A percentile compares a stretch with the other conserved stretches of the same genome.
Evolutionary conservation across 148 eudicot genomes (phyloP).

Genomic region (Fallopia convolvulus): DNA sequence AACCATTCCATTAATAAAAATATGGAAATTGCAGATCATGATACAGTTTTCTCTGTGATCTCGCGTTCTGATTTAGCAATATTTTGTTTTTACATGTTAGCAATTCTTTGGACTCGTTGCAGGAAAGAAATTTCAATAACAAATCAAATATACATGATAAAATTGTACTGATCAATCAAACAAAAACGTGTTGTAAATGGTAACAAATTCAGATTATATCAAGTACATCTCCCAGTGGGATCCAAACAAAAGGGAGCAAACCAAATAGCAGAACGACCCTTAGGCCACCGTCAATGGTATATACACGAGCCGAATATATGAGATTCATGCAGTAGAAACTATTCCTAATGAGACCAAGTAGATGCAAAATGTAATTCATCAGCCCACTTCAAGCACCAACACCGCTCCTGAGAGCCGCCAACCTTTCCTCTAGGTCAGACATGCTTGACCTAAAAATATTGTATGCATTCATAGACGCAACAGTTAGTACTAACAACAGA

Average conservation of each 20-base stretch:
- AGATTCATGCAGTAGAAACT: neutral
- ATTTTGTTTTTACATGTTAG: neutral
- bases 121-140: neutral
- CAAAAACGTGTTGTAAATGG: neutral
- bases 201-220: neutral
- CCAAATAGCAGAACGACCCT: conserved; percentile 2
- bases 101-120: neutral
- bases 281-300: neutral
- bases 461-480: neutral
- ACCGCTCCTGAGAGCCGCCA: conserved; percentile 71
- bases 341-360: neutral
- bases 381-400: conserved; percentile 1
- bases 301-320: neutral
- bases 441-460: conserved; percentile 50
- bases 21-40: neutral
- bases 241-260: conserved; percentile 1
- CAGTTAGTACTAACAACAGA: neutral
- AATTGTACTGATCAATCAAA: neutral
- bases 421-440: conserved; percentile 76
- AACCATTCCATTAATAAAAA: neutral
- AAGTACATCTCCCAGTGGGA: conserved; percentile 8
- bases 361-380: neutral
- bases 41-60: neutral
- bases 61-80: neutral
- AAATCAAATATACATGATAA: neutral